Base-by-base conservation (phyloP, 176 grass and related monocot species). In the Lolium multiflorum region DNA sequence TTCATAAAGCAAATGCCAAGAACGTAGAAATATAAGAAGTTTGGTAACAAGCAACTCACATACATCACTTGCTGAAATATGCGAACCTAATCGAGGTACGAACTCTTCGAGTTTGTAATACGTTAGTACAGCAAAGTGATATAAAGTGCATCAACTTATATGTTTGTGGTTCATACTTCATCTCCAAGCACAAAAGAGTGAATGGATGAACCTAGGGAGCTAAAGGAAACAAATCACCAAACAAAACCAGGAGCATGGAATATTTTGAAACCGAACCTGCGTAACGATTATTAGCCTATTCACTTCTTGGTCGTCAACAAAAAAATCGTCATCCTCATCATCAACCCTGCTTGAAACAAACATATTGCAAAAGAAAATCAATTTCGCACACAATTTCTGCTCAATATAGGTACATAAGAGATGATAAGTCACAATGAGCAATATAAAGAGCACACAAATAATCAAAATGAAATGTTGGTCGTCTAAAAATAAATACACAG, bases 231-330 rank as follows among this genome's bases (percentile, higher is more conserved):
- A 68, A 26, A 18, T 75, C 7, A 10, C 41, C 37, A 89, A 55
- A 81, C 38, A 71, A 62, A 80, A 68, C 37, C 68, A 89, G 63
- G 47, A 79, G 24, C 6, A 68, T 18, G 83, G 73, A 70, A 12
- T n/a, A 51, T 18, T 58, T 28, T 58, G 22, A 70, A 88, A 85
- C 63, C 79, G 76, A 87, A 99, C 97, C 89, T 97, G 97, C 1
- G 94, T 99, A 25, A 99, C 92, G 50, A 99, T 99, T 84, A 99
- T 92, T 76, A 99, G 89, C 83, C 92, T 91, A 81, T 91, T 92
- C 77, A 99, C 87, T 71, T 99, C 94, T 91, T 93, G 97, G 64
- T 99, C 97, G 9, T 97, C 93, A 46, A 99, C 91, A 92, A 93
- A 92, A 67, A 92, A 91, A 81, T 97, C 92, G 39, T 97, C 97